Conservation (phyloP, 2,329 filamentous ascomycete genomes). For the Neoscytalidium dimidiatum region DNA sequence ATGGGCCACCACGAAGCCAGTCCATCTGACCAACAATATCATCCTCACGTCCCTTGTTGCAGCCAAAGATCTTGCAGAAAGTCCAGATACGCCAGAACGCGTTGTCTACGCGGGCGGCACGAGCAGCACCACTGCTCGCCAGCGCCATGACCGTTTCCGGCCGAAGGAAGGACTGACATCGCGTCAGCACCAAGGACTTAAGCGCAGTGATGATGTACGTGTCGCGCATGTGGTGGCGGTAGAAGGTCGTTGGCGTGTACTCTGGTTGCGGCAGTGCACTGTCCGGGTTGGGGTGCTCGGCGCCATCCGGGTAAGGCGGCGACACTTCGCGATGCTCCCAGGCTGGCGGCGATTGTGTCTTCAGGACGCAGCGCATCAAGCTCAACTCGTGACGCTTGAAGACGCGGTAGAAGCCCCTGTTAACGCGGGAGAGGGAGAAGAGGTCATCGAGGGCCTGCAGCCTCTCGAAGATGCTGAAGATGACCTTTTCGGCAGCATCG, state of each 20-base stretch:
- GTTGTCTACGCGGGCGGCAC: slow-evolving; percentile 58
- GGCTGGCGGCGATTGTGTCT: slow-evolving; percentile 57
- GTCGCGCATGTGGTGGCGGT: slow-evolving; percentile 54
- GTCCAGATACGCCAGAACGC: slow-evolving; percentile 68
- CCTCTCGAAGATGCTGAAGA: slow-evolving; percentile 53
- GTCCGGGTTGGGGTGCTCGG: slow-evolving; percentile 31
- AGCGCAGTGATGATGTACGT: slow-evolving; percentile 55
- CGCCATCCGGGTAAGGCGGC: slow-evolving; percentile 49
- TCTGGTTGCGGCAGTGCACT: slow-evolving; percentile 52
- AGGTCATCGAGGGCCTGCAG: slow-evolving; percentile 56
- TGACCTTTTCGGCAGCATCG: slow-evolving; percentile 50
- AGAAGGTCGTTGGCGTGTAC: slow-evolving; percentile 56
- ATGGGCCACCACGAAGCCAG: slow-evolving; percentile 61
- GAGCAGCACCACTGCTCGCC: slow-evolving; percentile 46
- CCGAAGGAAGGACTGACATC: slow-evolving; percentile 57
- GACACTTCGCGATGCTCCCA: slow-evolving; percentile 63
- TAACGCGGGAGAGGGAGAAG: slow-evolving; percentile 56
- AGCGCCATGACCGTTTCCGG: slow-evolving; percentile 58
- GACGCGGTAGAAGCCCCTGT: slow-evolving; percentile 57
- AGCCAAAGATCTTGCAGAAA: slow-evolving; percentile 65
- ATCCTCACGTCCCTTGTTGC: slow-evolving; percentile 58
- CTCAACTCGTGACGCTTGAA: slow-evolving; percentile 60
- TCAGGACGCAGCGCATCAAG: slow-evolving; percentile 54
- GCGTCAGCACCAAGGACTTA: slow-evolving; percentile 58
- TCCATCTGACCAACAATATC: slow-evolving; percentile 62